These are phyloP conservation scores for Colletotrichum navitas DNA, from an alignment of 2,329 filamentous ascomycete species.

Conservation along the genomic window DNA sequence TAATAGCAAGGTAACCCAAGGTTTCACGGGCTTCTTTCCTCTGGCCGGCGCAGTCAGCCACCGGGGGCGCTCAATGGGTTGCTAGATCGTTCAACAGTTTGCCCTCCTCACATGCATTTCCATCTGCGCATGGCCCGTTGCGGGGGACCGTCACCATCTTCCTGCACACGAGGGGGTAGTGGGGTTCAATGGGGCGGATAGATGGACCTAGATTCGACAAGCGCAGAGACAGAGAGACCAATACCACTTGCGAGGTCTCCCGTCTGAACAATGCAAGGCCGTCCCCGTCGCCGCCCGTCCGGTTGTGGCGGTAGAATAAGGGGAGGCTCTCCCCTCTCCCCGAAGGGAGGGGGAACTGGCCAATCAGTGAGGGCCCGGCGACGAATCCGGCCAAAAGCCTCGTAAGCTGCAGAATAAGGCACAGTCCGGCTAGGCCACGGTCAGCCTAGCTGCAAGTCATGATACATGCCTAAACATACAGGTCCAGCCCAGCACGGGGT, in stretches of 20 bases:
- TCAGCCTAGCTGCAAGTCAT: conserved; percentile 40
- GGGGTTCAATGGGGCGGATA: conserved; percentile 20
- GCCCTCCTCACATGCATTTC: conserved; percentile 38
- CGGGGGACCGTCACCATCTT: conserved; percentile 28
- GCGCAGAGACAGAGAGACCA: not conserved
- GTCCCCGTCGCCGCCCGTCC: conserved; percentile 33
- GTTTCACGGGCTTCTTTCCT: conserved; percentile 27
- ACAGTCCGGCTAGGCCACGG: conserved; percentile 21
- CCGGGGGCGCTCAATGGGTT: conserved; percentile 16
- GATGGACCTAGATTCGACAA: not conserved
- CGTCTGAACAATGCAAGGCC: conserved; percentile 18
- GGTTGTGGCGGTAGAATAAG: conserved; percentile 35
- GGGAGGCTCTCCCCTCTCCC: conserved; percentile 12
- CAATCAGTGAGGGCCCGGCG: conserved; percentile 26
- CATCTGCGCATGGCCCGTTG: conserved; percentile 29
- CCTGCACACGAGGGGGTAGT: conserved; percentile 24
- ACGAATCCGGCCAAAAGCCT: conserved; percentile 39
- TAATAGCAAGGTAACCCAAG: conserved; percentile 33
- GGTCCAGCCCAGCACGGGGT: conserved; percentile 25
- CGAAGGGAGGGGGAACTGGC: not conserved
- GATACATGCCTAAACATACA: conserved; percentile 20
- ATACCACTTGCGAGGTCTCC: conserved; percentile 19
- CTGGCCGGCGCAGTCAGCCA: conserved; percentile 19
- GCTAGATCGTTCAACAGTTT: conserved; percentile 28
- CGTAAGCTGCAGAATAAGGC: conserved; percentile 23